A percentile compares a stretch with the other conserved stretches of the same genome.
Conservation (phyloP, 345 rosid genomes). For the Citrus sp. region DNA sequence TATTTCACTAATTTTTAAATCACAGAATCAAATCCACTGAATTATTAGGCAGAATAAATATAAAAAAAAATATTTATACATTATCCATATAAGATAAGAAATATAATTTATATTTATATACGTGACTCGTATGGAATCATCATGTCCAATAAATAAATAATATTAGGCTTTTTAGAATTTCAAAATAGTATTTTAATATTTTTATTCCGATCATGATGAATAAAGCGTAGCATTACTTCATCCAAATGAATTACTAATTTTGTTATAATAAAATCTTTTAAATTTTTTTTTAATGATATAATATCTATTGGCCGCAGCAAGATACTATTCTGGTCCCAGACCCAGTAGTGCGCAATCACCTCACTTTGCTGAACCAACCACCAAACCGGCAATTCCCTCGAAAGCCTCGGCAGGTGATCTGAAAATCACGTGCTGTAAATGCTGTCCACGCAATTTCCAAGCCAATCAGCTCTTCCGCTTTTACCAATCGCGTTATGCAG, state of each 20-base stretch:
- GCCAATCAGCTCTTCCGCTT: not conserved
- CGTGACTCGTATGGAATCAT: too few species aligned
- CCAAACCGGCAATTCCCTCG: not conserved
- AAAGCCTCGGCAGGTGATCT: not conserved
- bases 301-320: not conserved
- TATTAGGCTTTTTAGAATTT: too few species aligned
- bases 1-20: not conserved
- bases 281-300: not conserved
- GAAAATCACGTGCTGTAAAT: conserved; percentile 18
- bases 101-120: too few species aligned
- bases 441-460: conserved; percentile 20
- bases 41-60: not conserved
- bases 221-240: not conserved
- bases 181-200: too few species aligned
- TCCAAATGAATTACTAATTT: not conserved
- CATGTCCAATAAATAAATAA: too few species aligned
- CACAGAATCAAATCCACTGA: not conserved
- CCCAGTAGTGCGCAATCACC: not conserved
- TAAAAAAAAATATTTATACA: too few species aligned
- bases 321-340: not conserved
- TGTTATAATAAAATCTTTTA: not conserved
- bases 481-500: not conserved
- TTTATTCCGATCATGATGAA: too few species aligned
- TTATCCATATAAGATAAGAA: too few species aligned
- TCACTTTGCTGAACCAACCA: not conserved